These are phyloP conservation scores for Crithidia sp. DNA, from an alignment of 208 protist genomes.

Conservation along the genomic window DNA sequence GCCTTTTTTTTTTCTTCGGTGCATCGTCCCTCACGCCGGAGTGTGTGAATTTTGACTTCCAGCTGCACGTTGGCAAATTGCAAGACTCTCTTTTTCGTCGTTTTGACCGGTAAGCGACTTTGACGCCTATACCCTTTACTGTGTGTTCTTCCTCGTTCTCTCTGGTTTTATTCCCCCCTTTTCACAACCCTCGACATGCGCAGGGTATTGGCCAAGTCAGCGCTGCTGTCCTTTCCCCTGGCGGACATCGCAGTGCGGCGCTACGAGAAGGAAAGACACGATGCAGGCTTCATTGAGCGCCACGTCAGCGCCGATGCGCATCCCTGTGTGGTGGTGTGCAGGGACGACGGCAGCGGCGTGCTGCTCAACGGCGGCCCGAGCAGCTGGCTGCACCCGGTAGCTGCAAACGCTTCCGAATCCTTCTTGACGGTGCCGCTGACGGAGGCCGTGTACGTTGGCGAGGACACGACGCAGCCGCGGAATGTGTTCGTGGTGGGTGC, in stretches of 20 bases:
- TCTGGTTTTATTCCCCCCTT: too few species aligned
- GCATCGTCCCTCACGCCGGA: too few species aligned
- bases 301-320: constrained; percentile 17
- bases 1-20: too few species aligned
- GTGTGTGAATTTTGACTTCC: too few species aligned
- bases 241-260: constrained; percentile 7
- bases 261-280: constrained; percentile 34
- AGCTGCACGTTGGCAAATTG: too few species aligned
- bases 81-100: too few species aligned
- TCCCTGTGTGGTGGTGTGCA: constrained; percentile 38
- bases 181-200: constrained; percentile 20
- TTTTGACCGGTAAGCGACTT: too few species aligned
- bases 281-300: constrained; percentile 28
- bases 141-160: too few species aligned
- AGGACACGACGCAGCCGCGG: constrained; percentile 21
- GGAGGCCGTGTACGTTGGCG: constrained; percentile 35
- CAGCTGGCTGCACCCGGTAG: constrained; percentile 36
- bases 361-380: constrained; percentile 18
- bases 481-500: constrained; percentile 37
- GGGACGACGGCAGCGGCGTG: constrained; percentile 29
- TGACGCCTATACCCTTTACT: too few species aligned
- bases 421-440: constrained; percentile 21
- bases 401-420: not conserved
- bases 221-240: constrained; percentile 18
- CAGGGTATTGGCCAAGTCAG: not conserved